A percentile compares a stretch with the other conserved stretches of the same genome.
phyloP scores from a whole-genome alignment of 2,329 filamentous ascomycete genomes.

The Scolecobasidium constrictum region DNA sequence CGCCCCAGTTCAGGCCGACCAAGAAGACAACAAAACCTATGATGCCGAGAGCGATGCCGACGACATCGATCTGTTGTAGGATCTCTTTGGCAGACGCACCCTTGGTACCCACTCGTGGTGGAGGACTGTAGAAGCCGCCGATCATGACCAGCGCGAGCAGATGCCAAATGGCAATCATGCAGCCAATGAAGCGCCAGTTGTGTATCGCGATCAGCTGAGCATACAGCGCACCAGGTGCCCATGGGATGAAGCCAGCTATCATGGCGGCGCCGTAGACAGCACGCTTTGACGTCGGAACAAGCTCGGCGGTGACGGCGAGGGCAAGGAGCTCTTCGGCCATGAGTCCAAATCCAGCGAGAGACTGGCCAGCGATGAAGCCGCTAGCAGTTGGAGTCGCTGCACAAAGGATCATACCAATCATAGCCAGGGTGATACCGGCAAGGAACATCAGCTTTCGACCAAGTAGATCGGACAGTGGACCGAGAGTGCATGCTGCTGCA shows the following conservation, averaged over 20 bases:
- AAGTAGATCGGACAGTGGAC: not conserved
- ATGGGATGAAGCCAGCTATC: not conserved
- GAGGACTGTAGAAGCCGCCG: not conserved
- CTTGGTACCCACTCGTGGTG: not conserved
- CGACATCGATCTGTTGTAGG: constrained; percentile 15
- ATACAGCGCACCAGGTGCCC: not conserved
- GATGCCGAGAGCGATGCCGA: constrained; percentile 14
- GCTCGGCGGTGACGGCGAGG: not conserved
- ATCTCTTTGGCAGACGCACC: not conserved
- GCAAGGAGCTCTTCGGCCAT: not conserved
- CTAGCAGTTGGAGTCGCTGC: not conserved
- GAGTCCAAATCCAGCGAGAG: not conserved
- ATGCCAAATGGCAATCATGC: not conserved
- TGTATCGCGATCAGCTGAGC: not conserved
- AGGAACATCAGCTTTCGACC: not conserved
- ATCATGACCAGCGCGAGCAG: not conserved
- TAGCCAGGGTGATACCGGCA: not conserved
- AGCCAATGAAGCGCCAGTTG: not conserved
- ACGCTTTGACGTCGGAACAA: not conserved
- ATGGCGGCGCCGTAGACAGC: not conserved
- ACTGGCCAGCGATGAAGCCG: not conserved
- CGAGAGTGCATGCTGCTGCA: not conserved
- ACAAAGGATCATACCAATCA: not conserved
- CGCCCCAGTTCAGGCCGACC: constrained; percentile 10
- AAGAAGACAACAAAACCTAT: constrained; percentile 14